Base-by-base conservation (phyloP, 73 alveolate genomes). In the Tetrahymena elliotti region DNA sequence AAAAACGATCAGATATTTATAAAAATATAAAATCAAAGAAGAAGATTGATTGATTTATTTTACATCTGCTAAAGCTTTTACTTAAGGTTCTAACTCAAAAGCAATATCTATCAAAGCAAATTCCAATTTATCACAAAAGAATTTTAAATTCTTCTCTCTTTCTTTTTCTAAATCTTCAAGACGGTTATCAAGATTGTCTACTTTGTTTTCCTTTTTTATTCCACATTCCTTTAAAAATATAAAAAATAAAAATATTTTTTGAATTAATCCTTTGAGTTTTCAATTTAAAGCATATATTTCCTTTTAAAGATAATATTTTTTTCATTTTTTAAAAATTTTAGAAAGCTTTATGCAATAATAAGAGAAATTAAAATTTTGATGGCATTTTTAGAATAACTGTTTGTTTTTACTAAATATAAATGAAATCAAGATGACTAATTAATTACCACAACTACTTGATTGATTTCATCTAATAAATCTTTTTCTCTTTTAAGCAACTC, bases 51-150 rank as follows among this genome's bases (percentile, higher is more conserved):
- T 83, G 36, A 33, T 35, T n/a, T 83, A n/a, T 24, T 38, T 94
- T 84, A 36, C 68, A 27, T 38, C 53, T 4, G 31, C 37, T 93
- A 93, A 92, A 52, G 37, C 93, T 53, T 68, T 94, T 6, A 94
- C 93, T 88, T 94, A 92, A 88, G 96, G 96, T 33, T 94, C 96
- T 92, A 88, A 94, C 92, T 94, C 84, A 37, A 94, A 94, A 83
- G 96, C 95, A 40, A 94, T 92, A 94, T 94, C 96, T 16, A 84
- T 94, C 4, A 88, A 68, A 22, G 94, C 88, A 82, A 83, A 93
- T 83, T 94, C 40, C 10, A 88, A 94, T 88, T 83, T 94, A 53
- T 88, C 93, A 52, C 96, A 94, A 52, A 94, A 94, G 40, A 94
- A 93, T 88, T 94, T 94, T 34, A 94, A 88, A 35, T 94, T 84